Evolutionary conservation across 2,329 filamentous ascomycete genomes (phyloP).

Genomic region (Lachnellula subtilissima): DNA sequence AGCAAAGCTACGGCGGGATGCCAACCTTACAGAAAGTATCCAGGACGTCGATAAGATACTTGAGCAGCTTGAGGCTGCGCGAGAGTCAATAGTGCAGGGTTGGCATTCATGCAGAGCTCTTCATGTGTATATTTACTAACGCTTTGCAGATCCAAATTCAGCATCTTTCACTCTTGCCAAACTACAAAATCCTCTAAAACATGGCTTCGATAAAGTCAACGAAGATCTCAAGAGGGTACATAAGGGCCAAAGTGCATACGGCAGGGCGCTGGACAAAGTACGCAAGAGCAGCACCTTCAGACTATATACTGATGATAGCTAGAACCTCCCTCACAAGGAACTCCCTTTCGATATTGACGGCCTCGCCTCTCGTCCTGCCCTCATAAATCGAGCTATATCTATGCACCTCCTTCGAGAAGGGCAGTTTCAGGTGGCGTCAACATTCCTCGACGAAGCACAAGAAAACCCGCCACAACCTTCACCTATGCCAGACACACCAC

Average conservation of each 20-base stretch:
- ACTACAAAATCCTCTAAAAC: constrained; percentile 79
- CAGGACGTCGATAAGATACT: constrained; percentile 81
- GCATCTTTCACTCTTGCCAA: constrained; percentile 73
- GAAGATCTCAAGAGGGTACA: constrained; percentile 79
- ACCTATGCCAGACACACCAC: constrained; percentile 30
- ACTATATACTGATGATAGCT: constrained; percentile 5
- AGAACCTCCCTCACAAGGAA: constrained; percentile 44
- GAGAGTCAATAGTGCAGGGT: constrained; percentile 70
- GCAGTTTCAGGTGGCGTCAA: constrained; percentile 81
- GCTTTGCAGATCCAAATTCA: constrained; percentile 56
- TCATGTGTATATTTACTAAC: constrained; percentile 4
- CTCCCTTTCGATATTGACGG: constrained; percentile 77
- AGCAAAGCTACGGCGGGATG: constrained; percentile 28
- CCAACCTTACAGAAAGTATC: constrained; percentile 38
- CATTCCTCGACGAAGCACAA: constrained; percentile 71
- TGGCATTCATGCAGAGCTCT: constrained; percentile 24
- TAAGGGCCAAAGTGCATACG: constrained; percentile 75
- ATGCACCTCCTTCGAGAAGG: constrained; percentile 96
- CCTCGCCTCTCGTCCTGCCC: constrained; percentile 65
- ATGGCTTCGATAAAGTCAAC: constrained; percentile 74
- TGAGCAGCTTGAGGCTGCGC: constrained; percentile 66
- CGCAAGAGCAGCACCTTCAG: constrained; percentile 6
- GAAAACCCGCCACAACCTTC: constrained; percentile 38
- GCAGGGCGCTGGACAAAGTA: constrained; percentile 80
- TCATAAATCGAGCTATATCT: constrained; percentile 89